phyloP scores from a whole-genome alignment of 2,329 filamentous ascomycete genomes.

The Epichloe bromicola region DNA sequence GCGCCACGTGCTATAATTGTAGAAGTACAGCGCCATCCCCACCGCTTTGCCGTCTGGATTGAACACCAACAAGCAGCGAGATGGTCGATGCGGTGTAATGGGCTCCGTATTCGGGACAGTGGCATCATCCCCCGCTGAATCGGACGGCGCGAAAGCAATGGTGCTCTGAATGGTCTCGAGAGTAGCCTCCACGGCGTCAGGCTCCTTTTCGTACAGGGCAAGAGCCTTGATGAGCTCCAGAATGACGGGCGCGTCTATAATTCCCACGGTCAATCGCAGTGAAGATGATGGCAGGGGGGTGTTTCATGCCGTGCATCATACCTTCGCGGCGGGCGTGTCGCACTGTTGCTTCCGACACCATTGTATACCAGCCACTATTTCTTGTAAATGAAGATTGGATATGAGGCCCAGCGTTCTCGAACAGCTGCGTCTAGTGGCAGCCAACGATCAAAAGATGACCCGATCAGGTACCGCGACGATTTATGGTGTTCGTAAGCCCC shows the following conservation, averaged over 20 bases:
- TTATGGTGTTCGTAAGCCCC: too few species aligned
- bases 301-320: slow-evolving; percentile 15
- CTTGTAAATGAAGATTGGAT: too few species aligned
- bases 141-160: slow-evolving; percentile 59
- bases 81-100: slow-evolving; percentile 45
- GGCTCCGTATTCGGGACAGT: slow-evolving; percentile 34
- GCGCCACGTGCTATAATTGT: slow-evolving; percentile 92
- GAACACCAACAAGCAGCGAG: slow-evolving; percentile 61
- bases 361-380: background rate
- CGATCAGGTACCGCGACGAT: too few species aligned
- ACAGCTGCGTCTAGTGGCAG: too few species aligned
- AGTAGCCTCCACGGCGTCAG: slow-evolving; percentile 64
- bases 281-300: slow-evolving; percentile 1
- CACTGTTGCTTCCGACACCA: slow-evolving; percentile 8
- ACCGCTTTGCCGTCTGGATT: slow-evolving; percentile 35
- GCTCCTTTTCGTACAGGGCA: slow-evolving; percentile 74
- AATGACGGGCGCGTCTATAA: slow-evolving; percentile 66
- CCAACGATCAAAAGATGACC: too few species aligned
- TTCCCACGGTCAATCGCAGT: background rate
- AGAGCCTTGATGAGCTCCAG: slow-evolving; percentile 72
- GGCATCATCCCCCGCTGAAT: slow-evolving; percentile 25
- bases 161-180: slow-evolving; percentile 58
- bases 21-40: slow-evolving; percentile 84
- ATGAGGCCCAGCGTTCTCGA: too few species aligned
- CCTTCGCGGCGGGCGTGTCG: slow-evolving; percentile 46